Percentiles rank a stretch among this genome's conserved stretches.
phyloP scores from a whole-genome alignment of 2,329 filamentous ascomycete species.

The Oidium heveae region DNA sequence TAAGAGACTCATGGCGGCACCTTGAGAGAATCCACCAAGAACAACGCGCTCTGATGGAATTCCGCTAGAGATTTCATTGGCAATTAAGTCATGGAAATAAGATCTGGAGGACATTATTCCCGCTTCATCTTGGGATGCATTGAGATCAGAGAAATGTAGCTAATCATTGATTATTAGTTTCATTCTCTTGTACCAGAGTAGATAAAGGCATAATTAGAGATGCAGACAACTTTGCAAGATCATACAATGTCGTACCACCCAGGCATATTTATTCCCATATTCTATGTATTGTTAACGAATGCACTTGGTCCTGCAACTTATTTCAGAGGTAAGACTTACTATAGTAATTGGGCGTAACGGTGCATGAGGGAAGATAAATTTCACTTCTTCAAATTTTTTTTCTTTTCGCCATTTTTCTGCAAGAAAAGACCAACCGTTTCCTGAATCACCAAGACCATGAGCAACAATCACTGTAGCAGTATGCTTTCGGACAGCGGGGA shows the following conservation, averaged over 20 bases:
- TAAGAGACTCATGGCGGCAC: constrained; percentile 68
- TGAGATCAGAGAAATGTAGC: constrained; percentile 20
- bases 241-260: constrained; percentile 67
- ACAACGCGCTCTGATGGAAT: constrained; percentile 67
- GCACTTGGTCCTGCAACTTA: constrained; percentile 2
- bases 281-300: constrained; percentile 20
- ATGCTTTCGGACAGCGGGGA: constrained; percentile 59
- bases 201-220: too few species aligned
- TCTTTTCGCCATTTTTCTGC: constrained; percentile 71
- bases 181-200: neutral
- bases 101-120: constrained; percentile 50
- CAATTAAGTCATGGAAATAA: constrained; percentile 58
- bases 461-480: constrained; percentile 88
- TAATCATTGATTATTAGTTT: constrained; percentile 6
- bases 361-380: constrained; percentile 85
- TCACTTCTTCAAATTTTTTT: constrained; percentile 62
- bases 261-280: constrained; percentile 56
- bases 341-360: constrained; percentile 67
- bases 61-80: constrained; percentile 53
- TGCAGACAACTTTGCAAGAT: constrained; percentile 2
- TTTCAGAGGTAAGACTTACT: constrained; percentile 17
- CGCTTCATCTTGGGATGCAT: constrained; percentile 33
- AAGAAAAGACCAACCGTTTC: constrained; percentile 53
- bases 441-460: constrained; percentile 74
- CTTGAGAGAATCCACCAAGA: constrained; percentile 65